These are phyloP conservation scores for Saccharomyces hybrid DNA, from an alignment of 1,139 yeast genomes.

Conservation along the genomic window DNA sequence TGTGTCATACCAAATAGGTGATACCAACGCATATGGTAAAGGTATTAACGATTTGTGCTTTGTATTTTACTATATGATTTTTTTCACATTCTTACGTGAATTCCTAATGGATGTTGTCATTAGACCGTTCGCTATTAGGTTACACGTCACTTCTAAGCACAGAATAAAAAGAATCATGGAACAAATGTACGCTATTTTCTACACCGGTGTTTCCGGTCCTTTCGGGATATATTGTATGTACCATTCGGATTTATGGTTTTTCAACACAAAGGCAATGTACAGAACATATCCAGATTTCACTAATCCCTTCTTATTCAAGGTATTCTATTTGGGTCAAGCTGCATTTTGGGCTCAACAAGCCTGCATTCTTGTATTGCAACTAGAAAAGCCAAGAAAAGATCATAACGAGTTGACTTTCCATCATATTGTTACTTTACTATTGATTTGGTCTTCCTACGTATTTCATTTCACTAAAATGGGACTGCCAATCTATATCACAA, in stretches of 20 bases:
- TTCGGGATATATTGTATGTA: constrained; percentile 82
- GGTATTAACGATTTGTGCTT: constrained; percentile 74
- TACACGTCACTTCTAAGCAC: constrained; percentile 48
- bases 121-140: constrained; percentile 53
- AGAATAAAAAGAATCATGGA: constrained; percentile 79
- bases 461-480: constrained; percentile 96
- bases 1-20: constrained; percentile 49
- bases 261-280: constrained; percentile 73
- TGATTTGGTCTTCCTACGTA: constrained; percentile 76
- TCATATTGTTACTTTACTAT: constrained; percentile 79
- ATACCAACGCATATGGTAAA: constrained; percentile 54
- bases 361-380: constrained; percentile 63
- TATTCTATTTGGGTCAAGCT: constrained; percentile 81
- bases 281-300: constrained; percentile 73
- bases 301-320: constrained; percentile 61
- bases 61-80: constrained; percentile 67
- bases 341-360: constrained; percentile 96
- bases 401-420: constrained; percentile 82
- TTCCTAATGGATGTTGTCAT: constrained; percentile 75
- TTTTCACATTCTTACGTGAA: constrained; percentile 83
- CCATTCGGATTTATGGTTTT: constrained; percentile 74
- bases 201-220: constrained; percentile 72
- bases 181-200: constrained; percentile 74
- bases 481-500: constrained; percentile 74
- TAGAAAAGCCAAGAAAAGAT: constrained; percentile 90